phyloP scores from a whole-genome alignment of 2,329 filamentous ascomycete genomes.

The Alternaria sp. region DNA sequence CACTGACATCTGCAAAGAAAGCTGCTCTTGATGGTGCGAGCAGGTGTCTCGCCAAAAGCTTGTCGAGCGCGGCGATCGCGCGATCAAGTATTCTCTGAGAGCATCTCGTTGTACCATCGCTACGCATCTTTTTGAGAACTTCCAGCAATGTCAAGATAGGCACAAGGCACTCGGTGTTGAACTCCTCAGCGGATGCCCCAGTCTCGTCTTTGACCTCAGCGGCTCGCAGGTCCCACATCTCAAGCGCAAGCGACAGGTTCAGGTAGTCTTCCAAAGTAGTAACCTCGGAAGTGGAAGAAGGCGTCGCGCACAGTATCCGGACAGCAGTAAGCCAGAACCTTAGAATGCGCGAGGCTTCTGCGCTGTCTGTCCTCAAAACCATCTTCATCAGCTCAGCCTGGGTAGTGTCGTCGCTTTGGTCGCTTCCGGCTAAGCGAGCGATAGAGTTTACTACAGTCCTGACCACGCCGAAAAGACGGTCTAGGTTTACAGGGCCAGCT shows the following conservation, averaged over 20 bases:
- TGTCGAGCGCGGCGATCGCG: slow-evolving; percentile 38
- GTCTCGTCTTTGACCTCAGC: slow-evolving; percentile 34
- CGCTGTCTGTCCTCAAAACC: slow-evolving; percentile 42
- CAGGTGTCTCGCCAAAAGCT: slow-evolving; percentile 51
- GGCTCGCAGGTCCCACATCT: slow-evolving; percentile 45
- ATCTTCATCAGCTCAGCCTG: slow-evolving; percentile 46
- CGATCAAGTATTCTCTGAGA: slow-evolving; percentile 5
- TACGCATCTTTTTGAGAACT: slow-evolving; percentile 15
- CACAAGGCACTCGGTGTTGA: slow-evolving; percentile 47
- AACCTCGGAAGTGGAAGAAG: background rate
- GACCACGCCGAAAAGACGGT: slow-evolving; percentile 34
- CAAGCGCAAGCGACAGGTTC: slow-evolving; percentile 32
- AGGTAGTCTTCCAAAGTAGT: slow-evolving; percentile 14
- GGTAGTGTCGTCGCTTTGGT: slow-evolving; percentile 24
- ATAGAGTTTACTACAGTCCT: slow-evolving; percentile 29
- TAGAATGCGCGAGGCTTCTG: slow-evolving; percentile 45
- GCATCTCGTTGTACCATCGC: background rate
- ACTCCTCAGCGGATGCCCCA: slow-evolving; percentile 43
- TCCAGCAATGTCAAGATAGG: slow-evolving; percentile 38
- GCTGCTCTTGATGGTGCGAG: slow-evolving; percentile 49
- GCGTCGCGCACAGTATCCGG: slow-evolving; percentile 16
- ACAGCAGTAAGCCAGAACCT: slow-evolving; percentile 44
- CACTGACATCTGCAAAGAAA: slow-evolving; percentile 40
- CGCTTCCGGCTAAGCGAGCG: slow-evolving; percentile 17
- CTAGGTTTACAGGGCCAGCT: slow-evolving; percentile 15